phyloP scores from a whole-genome alignment of 805 yeast species.

The Candida methanosorbosa region DNA sequence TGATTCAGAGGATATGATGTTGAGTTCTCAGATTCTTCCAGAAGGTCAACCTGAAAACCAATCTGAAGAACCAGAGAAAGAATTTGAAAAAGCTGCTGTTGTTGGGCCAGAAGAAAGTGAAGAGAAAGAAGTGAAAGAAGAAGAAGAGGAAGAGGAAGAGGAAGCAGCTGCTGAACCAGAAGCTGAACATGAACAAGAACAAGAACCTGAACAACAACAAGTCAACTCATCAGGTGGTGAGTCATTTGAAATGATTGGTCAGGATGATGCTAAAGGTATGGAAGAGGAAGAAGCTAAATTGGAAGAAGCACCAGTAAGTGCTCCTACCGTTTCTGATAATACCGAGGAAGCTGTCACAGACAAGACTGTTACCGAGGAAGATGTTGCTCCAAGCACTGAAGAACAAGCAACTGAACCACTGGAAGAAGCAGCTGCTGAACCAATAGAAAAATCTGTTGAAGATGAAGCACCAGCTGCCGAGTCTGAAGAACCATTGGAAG shows the following conservation, averaged over 20 bases:
- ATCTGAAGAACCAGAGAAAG: too few species aligned
- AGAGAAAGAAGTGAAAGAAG: too few species aligned
- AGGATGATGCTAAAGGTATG: constrained; percentile 30
- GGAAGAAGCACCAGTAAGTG: background rate
- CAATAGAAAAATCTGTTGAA: constrained; percentile 1
- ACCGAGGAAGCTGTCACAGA: background rate
- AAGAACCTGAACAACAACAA: constrained; percentile 22
- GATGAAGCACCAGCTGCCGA: constrained; percentile 1
- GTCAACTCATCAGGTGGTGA: constrained; percentile 39
- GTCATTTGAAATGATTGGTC: constrained; percentile 46
- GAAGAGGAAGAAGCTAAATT: background rate
- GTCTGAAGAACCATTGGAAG: background rate
- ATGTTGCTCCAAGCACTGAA: background rate
- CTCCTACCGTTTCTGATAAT: background rate
- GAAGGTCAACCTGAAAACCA: too few species aligned
- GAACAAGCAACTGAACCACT: background rate
- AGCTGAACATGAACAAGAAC: background rate
- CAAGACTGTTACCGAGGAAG: background rate
- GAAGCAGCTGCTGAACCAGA: too few species aligned
- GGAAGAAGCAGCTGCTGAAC: background rate
- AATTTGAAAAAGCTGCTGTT: too few species aligned
- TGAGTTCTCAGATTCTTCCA: constrained; percentile 21
- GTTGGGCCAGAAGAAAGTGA: too few species aligned
- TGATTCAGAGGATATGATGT: constrained; percentile 5
- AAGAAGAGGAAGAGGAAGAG: background rate